Evolutionary conservation across 805 yeast genomes (phyloP).

Genomic region (Suhomyces faveliae): DNA sequence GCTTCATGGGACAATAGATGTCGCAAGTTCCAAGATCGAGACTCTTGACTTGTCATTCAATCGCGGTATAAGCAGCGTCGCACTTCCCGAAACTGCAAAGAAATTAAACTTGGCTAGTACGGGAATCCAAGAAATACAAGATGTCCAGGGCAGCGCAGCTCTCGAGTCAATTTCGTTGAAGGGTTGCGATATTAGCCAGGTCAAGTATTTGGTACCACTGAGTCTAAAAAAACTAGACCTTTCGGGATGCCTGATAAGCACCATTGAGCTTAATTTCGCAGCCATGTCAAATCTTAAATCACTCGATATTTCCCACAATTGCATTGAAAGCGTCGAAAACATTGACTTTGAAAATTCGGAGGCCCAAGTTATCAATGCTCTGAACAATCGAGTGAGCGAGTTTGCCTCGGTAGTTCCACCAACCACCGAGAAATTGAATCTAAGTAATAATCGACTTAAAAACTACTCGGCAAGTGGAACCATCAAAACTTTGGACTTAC

Average conservation of each 20-base stretch:
- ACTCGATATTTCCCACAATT: conserved; percentile 1
- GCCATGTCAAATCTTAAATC: not conserved
- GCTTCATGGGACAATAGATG: not conserved
- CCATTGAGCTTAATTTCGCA: not conserved
- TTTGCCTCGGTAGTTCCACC: conserved; percentile 3
- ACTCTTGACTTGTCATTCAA: not conserved
- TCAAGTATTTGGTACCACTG: not conserved
- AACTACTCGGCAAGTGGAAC: not conserved
- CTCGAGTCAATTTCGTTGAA: not conserved
- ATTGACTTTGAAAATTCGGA: conserved; percentile 1
- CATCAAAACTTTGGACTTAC: conserved; percentile 5
- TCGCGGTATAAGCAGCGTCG: not conserved
- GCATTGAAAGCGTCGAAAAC: not conserved
- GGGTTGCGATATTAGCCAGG: not conserved
- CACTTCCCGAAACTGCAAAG: not conserved
- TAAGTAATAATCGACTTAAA: conserved; percentile 5
- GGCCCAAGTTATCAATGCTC: conserved; percentile 3
- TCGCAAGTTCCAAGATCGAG: not conserved
- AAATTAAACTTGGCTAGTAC: not conserved
- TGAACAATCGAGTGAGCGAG: conserved; percentile 4
- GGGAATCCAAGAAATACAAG: not conserved
- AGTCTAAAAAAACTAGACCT: not conserved
- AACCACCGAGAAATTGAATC: not conserved
- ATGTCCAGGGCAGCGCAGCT: not conserved
- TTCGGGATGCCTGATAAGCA: not conserved